Percentiles rank a stretch among this genome's conserved stretches.
phyloP scores from a whole-genome alignment of 2,329 filamentous ascomycete species.

The Neonectria magnoliae region DNA sequence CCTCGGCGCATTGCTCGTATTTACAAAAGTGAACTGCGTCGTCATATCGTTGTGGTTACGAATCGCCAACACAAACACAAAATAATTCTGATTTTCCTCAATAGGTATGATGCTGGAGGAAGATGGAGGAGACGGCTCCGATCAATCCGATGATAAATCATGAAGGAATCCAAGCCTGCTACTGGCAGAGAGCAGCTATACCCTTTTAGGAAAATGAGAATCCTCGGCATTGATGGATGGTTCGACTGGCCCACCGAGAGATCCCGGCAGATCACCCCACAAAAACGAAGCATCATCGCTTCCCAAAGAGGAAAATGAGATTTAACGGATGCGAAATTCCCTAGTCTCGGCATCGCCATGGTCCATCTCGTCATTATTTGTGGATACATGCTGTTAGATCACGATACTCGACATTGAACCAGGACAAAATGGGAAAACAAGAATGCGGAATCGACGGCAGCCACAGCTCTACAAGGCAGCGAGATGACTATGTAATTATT shows the following conservation, averaged over 20 bases:
- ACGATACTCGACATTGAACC: neutral
- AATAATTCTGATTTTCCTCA: neutral
- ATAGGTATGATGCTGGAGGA: neutral
- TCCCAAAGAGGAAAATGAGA: conserved; percentile 27
- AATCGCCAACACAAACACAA: neutral
- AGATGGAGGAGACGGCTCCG: neutral
- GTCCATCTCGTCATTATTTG: neutral
- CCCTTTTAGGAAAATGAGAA: conserved; percentile 33
- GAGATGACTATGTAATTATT: neutral
- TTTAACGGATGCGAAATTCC: neutral
- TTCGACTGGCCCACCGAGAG: neutral
- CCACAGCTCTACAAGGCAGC: too few relatives aligned
- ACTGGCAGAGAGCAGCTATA: neutral
- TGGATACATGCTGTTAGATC: neutral
- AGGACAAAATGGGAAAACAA: conserved; percentile 21
- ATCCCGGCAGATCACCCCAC: neutral
- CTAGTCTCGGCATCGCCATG: neutral
- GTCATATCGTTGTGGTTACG: conserved; percentile 9
- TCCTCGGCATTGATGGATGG: conserved; percentile 8
- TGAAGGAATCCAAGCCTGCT: neutral
- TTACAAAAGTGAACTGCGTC: conserved; percentile 31
- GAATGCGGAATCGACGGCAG: conserved; percentile 6
- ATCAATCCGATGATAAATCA: neutral
- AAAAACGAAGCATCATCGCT: neutral
- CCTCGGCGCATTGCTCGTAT: conserved; percentile 26